Conservation (phyloP, 176 grass and related monocot species). For the Hyparrhenia diplandra region DNA sequence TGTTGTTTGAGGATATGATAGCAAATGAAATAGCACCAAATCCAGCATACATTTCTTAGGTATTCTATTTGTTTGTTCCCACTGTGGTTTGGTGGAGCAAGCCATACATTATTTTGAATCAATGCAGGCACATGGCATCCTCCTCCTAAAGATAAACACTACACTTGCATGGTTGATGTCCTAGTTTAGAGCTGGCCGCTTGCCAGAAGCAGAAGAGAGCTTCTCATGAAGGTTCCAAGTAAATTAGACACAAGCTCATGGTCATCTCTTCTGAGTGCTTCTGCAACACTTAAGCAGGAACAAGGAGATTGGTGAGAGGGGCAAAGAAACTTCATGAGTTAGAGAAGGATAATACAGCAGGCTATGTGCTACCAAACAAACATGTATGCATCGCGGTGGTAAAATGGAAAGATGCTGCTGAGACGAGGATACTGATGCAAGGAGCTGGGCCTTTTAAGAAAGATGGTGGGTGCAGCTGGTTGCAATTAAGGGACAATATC, state of each 20-base stretch:
- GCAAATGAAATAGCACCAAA: constrained; percentile 33
- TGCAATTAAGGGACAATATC: constrained; percentile 61
- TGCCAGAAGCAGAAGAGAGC: constrained; percentile 63
- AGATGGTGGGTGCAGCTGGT: constrained; percentile 58
- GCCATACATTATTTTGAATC: constrained; percentile 57
- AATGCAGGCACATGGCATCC: constrained; percentile 49
- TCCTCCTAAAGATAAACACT: constrained; percentile 55
- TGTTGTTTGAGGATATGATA: constrained; percentile 61
- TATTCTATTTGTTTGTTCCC: constrained; percentile 64
- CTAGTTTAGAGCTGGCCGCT: constrained; percentile 54
- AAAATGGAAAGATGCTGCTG: constrained; percentile 77
- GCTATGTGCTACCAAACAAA: constrained; percentile 71
- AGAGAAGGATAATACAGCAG: constrained; percentile 48
- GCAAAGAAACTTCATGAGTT: constrained; percentile 52
- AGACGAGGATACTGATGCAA: constrained; percentile 52
- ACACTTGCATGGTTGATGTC: constrained; percentile 67
- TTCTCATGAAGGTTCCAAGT: constrained; percentile 34
- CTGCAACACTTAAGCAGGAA: constrained; percentile 46
- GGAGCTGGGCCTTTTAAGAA: constrained; percentile 52
- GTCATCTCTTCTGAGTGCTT: constrained; percentile 61
- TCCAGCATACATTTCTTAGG: constrained; percentile 60
- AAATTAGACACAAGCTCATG: constrained; percentile 51
- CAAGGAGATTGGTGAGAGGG: constrained; percentile 61
- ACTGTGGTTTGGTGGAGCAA: constrained; percentile 51
- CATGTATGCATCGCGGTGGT: constrained; percentile 66